These are phyloP conservation scores for Agapanthus africanus DNA, from an alignment of 106 monocot genomes.

Conservation along the genomic window DNA sequence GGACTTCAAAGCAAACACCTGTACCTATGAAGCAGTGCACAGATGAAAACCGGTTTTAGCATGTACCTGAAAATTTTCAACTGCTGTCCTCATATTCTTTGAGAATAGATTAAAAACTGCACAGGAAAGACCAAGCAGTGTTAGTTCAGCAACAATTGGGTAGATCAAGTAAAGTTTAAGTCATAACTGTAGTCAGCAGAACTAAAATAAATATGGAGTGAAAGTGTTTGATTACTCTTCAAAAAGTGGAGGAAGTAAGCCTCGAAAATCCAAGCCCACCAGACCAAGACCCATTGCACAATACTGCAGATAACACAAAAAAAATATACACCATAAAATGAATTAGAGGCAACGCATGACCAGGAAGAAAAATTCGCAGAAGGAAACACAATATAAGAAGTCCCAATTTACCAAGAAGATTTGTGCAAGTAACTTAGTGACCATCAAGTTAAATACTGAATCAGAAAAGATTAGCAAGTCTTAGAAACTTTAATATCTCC, in stretches of 20 bases:
- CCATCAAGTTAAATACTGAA: no score
- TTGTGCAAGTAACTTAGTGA: not conserved
- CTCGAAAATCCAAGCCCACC: constrained; percentile 95
- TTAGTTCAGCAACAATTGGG: constrained; percentile 7
- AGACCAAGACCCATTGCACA: constrained; percentile 99
- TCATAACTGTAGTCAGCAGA: not conserved
- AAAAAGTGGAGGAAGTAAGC: constrained; percentile 92
- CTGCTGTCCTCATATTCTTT: constrained; percentile 84
- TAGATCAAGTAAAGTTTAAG: not conserved
- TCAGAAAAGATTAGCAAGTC: not conserved
- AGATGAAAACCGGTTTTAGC: not conserved
- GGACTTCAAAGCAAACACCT: not conserved
- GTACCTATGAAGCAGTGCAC: not conserved
- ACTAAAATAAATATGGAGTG: not conserved
- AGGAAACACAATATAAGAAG: not conserved
- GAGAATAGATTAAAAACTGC: constrained; percentile 92
- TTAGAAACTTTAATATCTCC: not conserved
- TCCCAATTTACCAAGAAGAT: not conserved
- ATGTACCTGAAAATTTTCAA: constrained; percentile 94
- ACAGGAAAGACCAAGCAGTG: constrained; percentile 53
- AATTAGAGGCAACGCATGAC: not conserved
- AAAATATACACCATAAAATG: not conserved
- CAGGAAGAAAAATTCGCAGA: not conserved
- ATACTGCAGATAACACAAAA: constrained; percentile 49
- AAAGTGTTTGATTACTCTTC: constrained; percentile 52